Evolutionary conservation across 2,329 filamentous ascomycete genomes (phyloP), one percentile per base, ranked within the genome.

Genomic region (Chaetomium sp.): DNA sequence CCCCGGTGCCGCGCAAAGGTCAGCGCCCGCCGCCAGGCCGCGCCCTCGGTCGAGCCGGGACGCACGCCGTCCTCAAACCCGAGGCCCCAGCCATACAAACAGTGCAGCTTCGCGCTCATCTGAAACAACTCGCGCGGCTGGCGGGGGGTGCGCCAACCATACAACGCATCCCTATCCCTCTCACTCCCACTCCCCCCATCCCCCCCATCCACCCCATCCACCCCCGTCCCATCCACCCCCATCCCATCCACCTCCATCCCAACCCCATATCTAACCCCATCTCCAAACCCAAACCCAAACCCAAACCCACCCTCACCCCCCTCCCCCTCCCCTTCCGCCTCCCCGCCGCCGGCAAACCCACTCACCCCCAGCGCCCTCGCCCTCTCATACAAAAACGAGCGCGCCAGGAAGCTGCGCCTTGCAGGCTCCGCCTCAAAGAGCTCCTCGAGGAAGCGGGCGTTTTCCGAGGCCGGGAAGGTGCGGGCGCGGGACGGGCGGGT

Each of bases 71-170:
- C 25, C 4, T 53, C 62, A 0, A 51, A 25, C n/a, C 35, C 57
- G 4, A 62, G n/a, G 4, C 49, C 49, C 45, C 61, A 64, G 9
- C 90, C 90, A 67, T 86, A 89, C 31, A 91, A 78, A 68, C 85
- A 86, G 73, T 92, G 90, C 27, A 93, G 77, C 72, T 89, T 89
- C 27, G 90, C 90, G 67, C 86, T 89, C 68, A 84, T 79, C 76
- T 92, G 90, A 33, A 85, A 83, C 38, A 80, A 72, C 58, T 78
- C 74, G 29, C 77, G 77, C 13, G 76, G 79, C 9, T 74, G 16
- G 6, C 27, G 27, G 27, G 27, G 27, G 3, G 6, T 29, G 27
- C 27, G 27, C 27, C 27, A 29, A 3, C 27, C 27, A 29, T 29
- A 29, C 27, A 29, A 29, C 27, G 27, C 27, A 33, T 8, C 27